phyloP scores from a whole-genome alignment of 2,329 filamentous ascomycete genomes.

The Cladosporium sphaerospermum region DNA sequence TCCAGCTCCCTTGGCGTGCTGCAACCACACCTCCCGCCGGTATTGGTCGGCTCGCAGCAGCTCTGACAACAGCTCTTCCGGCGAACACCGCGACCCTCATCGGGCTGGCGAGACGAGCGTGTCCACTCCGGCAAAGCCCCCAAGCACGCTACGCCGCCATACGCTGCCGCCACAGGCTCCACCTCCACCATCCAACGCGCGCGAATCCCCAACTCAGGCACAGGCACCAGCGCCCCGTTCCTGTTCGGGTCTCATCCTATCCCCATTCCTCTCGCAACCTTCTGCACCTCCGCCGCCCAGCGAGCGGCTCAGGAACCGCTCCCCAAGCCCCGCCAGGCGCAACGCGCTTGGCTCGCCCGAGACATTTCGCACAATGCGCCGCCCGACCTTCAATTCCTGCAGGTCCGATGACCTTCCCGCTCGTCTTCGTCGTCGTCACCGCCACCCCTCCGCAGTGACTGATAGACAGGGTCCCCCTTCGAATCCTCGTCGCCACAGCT shows the following conservation, averaged over 20 bases:
- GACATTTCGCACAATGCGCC: conserved; percentile 3
- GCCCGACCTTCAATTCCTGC: not conserved
- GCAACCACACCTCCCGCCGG: conserved; percentile 8
- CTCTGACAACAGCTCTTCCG: conserved; percentile 3
- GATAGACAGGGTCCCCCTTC: not conserved
- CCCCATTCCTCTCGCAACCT: not conserved
- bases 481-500: conserved; percentile 1
- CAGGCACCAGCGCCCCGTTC: conserved; percentile 5
- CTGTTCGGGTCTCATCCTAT: conserved; percentile 1
- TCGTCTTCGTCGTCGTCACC: not conserved
- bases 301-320: conserved; percentile 7
- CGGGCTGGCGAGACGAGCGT: too few species aligned
- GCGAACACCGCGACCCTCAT: too few species aligned
- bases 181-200: not conserved
- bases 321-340: not conserved
- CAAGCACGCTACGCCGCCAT: not conserved
- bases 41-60: conserved; percentile 8
- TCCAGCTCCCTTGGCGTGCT: conserved; percentile 1
- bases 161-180: not conserved
- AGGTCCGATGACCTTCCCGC: conserved; percentile 4
- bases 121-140: not conserved
- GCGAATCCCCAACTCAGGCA: not conserved
- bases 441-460: not conserved
- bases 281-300: not conserved
- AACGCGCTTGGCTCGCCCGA: conserved; percentile 7